Evolutionary conservation across 331 rosid species (phyloP).

Genomic region (Quercus phellos): DNA sequence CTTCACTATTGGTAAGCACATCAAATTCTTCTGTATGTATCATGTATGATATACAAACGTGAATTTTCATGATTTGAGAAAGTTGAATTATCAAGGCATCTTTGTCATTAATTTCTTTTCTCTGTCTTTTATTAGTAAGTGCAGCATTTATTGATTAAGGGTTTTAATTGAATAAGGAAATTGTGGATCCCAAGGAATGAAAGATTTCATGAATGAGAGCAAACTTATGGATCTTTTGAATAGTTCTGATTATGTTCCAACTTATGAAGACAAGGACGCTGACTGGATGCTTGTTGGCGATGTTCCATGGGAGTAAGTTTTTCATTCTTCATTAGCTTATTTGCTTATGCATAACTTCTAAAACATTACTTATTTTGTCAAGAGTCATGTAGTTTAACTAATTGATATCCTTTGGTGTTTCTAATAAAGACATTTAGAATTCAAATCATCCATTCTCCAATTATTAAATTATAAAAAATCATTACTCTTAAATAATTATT

Average conservation of each 20-base stretch:
- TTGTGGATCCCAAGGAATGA: conserved; percentile 80
- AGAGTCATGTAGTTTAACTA: accelerated
- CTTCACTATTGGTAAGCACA: conserved; percentile 56
- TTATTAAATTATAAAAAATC: no score
- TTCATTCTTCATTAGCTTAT: neutral
- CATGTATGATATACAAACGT: no score
- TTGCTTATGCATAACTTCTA: neutral
- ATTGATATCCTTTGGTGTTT: no score
- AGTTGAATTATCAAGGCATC: no score
- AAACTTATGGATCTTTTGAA: conserved; percentile 73
- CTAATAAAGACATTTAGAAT: no score
- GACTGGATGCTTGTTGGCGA: conserved; percentile 99
- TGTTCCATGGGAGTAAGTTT: conserved; percentile 90
- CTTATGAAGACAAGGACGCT: conserved; percentile 94
- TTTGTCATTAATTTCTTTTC: no score
- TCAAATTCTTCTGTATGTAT: neutral
- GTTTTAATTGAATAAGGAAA: conserved; percentile 33
- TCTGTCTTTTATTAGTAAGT: neutral
- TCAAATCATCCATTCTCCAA: no score
- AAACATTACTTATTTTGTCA: no score
- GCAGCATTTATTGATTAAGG: neutral
- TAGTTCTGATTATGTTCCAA: conserved; percentile 71
- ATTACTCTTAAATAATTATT: neutral
- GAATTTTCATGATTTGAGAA: no score
- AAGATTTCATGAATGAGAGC: conserved; percentile 81